Conservation (phyloP, 1,284 basidiomycete species). For the Neolentinus lepideus region DNA sequence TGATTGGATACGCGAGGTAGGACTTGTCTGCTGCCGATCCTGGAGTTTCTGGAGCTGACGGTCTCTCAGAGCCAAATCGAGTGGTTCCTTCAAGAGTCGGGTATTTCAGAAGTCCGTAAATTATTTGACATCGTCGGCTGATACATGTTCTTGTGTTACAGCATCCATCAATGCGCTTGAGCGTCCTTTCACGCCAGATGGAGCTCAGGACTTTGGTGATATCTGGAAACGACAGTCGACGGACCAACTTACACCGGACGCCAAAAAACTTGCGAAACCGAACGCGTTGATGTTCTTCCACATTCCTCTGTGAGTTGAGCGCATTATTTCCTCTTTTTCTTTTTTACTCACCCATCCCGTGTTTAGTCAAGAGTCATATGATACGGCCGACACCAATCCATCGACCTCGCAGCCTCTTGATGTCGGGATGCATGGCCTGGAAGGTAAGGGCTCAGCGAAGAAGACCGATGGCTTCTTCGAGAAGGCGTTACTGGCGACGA, state of each 20-base stretch:
- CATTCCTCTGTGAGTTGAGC: conserved; percentile 72
- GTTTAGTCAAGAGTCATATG: conserved; percentile 54
- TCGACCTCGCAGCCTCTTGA: conserved; percentile 54
- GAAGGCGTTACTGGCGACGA: conserved; percentile 64
- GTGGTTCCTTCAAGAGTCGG: conserved; percentile 82
- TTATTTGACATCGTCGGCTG: neutral
- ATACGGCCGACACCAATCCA: conserved; percentile 49
- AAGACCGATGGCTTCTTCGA: conserved; percentile 77
- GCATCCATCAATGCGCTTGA: conserved; percentile 62
- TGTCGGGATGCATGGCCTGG: conserved; percentile 55
- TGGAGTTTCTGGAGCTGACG: neutral
- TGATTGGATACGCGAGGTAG: conserved; percentile 71
- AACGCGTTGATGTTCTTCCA: conserved; percentile 96
- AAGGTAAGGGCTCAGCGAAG: conserved; percentile 58
- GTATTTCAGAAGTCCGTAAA: conserved; percentile 23
- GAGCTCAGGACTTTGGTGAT: conserved; percentile 56
- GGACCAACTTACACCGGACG: conserved; percentile 48
- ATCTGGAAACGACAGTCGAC: conserved; percentile 47
- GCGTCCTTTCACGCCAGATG: conserved; percentile 77
- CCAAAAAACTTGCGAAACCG: conserved; percentile 70
- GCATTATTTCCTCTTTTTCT: conserved; percentile 5
- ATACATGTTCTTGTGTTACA: conserved; percentile 13
- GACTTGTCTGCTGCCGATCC: conserved; percentile 5
- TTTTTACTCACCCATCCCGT: conserved; percentile 6
- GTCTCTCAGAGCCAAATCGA: conserved; percentile 64